phyloP scores from a whole-genome alignment of 2,329 filamentous ascomycete species.

The Fusarium euwallaceae region DNA sequence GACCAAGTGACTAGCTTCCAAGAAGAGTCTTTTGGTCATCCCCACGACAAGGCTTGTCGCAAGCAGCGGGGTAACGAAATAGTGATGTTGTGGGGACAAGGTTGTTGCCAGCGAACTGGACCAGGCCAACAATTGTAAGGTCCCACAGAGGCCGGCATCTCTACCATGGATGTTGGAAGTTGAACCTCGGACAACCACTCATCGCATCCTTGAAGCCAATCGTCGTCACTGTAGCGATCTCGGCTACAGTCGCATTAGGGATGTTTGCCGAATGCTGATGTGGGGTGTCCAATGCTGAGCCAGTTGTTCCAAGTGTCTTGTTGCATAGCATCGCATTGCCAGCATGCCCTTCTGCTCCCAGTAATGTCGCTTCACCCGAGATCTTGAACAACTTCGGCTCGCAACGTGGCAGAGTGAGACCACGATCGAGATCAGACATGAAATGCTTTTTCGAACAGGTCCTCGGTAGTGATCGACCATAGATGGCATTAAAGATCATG shows the following conservation, averaged over 20 bases:
- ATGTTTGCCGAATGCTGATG: background rate
- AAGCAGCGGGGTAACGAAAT: constrained; percentile 46
- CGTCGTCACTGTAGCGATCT: background rate
- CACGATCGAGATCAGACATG: constrained; percentile 6
- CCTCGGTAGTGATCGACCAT: background rate
- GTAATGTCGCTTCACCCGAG: constrained; percentile 26
- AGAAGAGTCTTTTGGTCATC: constrained; percentile 39
- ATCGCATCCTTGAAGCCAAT: background rate
- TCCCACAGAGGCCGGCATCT: constrained; percentile 30
- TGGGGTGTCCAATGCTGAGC: constrained; percentile 6
- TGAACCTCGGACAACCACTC: background rate
- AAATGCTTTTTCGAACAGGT: background rate
- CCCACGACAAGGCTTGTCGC: constrained; percentile 44
- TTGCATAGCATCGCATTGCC: constrained; percentile 17
- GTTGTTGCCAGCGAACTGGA: constrained; percentile 31
- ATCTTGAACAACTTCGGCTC: constrained; percentile 14
- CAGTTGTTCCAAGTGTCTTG: constrained; percentile 2
- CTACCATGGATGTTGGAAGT: background rate
- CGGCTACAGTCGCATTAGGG: background rate
- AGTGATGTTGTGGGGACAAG: constrained; percentile 42
- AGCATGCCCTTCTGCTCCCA: constrained; percentile 18
- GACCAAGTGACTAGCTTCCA: constrained; percentile 39
- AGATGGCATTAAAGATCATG: background rate
- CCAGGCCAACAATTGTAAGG: constrained; percentile 21
- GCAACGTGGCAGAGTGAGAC: constrained; percentile 11